Evolutionary conservation across 352 stramenopile species (phyloP).

Genomic region (Phytophthora aleatoria): DNA sequence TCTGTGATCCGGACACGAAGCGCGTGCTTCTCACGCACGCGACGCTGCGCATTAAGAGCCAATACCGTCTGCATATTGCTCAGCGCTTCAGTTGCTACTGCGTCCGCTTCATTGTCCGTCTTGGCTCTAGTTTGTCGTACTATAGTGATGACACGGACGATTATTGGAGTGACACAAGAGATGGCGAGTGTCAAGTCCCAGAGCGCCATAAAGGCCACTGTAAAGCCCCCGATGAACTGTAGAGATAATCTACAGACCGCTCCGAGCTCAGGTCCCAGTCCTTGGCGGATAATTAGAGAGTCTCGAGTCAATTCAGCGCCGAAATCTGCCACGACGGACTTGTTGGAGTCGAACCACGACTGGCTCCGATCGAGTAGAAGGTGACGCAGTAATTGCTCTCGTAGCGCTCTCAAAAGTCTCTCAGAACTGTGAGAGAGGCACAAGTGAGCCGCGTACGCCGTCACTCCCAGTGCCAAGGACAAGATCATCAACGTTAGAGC

Average conservation of each 20-base stretch:
- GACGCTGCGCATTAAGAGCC: constrained; percentile 37
- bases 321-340: neutral
- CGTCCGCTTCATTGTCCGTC: constrained; percentile 19
- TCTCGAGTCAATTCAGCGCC: constrained; percentile 22
- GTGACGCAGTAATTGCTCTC: constrained; percentile 29
- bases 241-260: constrained; percentile 15
- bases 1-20: constrained; percentile 23
- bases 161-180: constrained; percentile 11
- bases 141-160: constrained; percentile 4
- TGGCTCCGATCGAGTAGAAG: constrained; percentile 28
- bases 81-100: constrained; percentile 30
- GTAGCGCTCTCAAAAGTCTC: constrained; percentile 18
- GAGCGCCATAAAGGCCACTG: constrained; percentile 18
- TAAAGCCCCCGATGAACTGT: constrained; percentile 27
- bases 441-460: constrained; percentile 30
- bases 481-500: constrained; percentile 29
- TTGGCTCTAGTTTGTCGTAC: neutral
- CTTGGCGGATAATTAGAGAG: constrained; percentile 22
- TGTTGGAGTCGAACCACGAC: constrained; percentile 26
- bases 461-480: constrained; percentile 21
- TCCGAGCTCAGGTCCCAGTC: constrained; percentile 25
- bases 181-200: constrained; percentile 36
- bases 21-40: constrained; percentile 29
- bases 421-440: constrained; percentile 29
- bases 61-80: constrained; percentile 34